These are phyloP conservation scores for Aquilaria agallochum DNA, from an alignment of 441 rosid genomes.

Conservation along the genomic window DNA sequence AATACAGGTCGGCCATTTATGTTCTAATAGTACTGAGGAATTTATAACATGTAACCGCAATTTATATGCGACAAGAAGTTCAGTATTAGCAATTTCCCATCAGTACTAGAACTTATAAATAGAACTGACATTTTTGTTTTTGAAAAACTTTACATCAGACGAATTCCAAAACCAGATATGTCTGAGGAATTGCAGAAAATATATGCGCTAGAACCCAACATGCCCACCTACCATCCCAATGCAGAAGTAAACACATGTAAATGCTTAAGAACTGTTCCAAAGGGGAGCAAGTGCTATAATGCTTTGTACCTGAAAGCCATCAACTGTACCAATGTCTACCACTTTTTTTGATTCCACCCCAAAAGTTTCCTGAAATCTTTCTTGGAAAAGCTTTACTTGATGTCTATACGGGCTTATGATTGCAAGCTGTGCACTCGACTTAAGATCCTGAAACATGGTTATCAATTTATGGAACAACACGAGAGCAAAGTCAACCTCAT, in stretches of 20 bases:
- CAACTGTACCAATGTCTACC: conserved; percentile 87
- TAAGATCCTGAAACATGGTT: conserved; percentile 59
- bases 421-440: conserved; percentile 86
- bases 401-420: conserved; percentile 82
- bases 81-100: no score
- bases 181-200: no score
- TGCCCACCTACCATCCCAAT: no score
- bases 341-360: conserved; percentile 66
- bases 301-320: conserved; percentile 85
- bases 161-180: no score
- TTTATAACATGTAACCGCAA: no score
- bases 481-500: conserved; percentile 82
- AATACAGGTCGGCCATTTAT: no score
- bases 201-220: no score
- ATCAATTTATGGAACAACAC: conserved; percentile 78
- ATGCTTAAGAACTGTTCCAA: background rate
- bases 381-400: conserved; percentile 88
- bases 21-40: no score
- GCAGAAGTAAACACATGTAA: background rate
- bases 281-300: conserved; percentile 3
- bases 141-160: no score
- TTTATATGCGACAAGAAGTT: no score
- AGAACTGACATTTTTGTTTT: no score
- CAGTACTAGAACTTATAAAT: no score
- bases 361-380: conserved; percentile 66